phyloP scores from a whole-genome alignment of 169 alveolate genomes.

The Plasmodium gaboni region DNA sequence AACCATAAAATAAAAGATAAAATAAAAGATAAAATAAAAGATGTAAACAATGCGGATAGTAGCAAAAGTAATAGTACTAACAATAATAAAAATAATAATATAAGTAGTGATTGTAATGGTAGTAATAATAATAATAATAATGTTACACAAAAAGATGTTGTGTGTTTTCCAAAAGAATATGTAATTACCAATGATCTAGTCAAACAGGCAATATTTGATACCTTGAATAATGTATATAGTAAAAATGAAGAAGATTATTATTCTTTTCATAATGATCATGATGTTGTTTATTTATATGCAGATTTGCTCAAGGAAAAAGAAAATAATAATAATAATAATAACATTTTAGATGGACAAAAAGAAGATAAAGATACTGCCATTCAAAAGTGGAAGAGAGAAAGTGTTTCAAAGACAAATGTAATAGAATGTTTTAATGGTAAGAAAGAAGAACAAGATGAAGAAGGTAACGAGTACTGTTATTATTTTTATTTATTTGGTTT shows the following conservation, averaged over 20 bases:
- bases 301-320: conserved; percentile 18
- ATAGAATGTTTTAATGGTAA: conserved; percentile 12
- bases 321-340: conserved; percentile 4
- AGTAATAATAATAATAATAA: neutral
- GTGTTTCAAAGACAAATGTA: conserved; percentile 10
- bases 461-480: conserved; percentile 9
- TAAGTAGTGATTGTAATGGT: neutral
- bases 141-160: neutral
- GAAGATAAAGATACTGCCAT: neutral
- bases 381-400: conserved; percentile 7
- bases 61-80: neutral
- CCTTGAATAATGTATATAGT: conserved; percentile 8
- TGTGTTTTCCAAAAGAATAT: conserved; percentile 17
- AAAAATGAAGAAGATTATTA: conserved; percentile 56
- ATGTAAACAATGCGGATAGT: neutral
- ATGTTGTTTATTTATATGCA: conserved; percentile 62
- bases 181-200: conserved; percentile 41
- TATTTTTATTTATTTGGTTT: conserved; percentile 79
- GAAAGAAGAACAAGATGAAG: conserved; percentile 28
- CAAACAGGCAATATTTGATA: conserved; percentile 29
- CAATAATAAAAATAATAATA: neutral
- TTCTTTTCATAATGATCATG: conserved; percentile 49
- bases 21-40: neutral
- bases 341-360: neutral
- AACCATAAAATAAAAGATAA: neutral